Base-by-base conservation (phyloP, 495 filamentous ascomycete species). In the Cercophora newfieldiana region DNA sequence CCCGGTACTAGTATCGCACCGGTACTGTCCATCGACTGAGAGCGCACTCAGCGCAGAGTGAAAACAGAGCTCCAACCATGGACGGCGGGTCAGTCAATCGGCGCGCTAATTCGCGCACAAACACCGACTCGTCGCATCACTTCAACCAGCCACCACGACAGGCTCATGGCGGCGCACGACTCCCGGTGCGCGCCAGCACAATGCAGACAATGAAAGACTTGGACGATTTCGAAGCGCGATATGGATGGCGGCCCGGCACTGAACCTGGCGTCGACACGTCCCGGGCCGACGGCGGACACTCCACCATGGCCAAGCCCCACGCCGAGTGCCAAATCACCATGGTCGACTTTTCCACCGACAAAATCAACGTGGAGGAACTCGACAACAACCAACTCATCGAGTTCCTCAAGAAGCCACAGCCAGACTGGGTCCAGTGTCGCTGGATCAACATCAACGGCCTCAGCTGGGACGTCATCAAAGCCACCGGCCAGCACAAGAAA, bases 381-480 rank as follows among this genome's bases (percentile, higher is more conserved):
- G 57, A 59, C 57, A 59, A 59, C 31, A 22, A 37, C 26, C n/a
- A 26, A 5, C n/a, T 59, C 2, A 59, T 59, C 31, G 57, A 59
- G 7, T 59, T 59, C 31, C 57, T 59, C 29, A 59, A 59, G 57
- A 44, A 8, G 1, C 57, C 57, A 1, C 57, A 47, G 7, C 57
- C 57, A 5, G 57, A 37, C 16, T 59, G 57, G 57, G 57, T 47
- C 7, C 57, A 59, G 57, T 59, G 57, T 24, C 4, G 57, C 7
- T 59, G 57, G 57, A 59, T 59, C 31, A 59, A 59, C 31, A 30
- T 59, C 57, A 59, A 59, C 57, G 57, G 57, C 31, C 57, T 59
- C 18, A 47, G 30, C 30, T 59, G 57, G 57, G 57, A 47, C 30
- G 57, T 59, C 57, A 59, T 59, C 31, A 59, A 47, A 21, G 57